These are phyloP conservation scores for Malassezia furfur DNA, from an alignment of 1,284 basidiomycete species.

Conservation along the genomic window DNA sequence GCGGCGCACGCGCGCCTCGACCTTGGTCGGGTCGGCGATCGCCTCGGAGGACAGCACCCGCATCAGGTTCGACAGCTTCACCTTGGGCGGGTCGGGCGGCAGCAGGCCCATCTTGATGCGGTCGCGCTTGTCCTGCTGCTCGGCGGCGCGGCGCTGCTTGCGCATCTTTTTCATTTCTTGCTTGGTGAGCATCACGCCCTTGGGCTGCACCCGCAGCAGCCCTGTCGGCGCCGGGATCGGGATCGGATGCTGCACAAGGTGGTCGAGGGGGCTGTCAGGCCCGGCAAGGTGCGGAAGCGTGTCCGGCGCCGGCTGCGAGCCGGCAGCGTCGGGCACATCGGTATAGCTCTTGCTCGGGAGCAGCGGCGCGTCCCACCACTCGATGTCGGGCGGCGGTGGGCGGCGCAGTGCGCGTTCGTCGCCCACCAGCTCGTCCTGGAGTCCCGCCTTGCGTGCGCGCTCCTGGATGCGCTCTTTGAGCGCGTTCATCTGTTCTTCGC, in stretches of 20 bases:
- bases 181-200: slow-evolving; percentile 42
- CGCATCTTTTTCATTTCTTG: slow-evolving; percentile 95
- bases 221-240: slow-evolving; percentile 84
- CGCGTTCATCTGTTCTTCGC: slow-evolving; percentile 66
- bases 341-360: slow-evolving; percentile 70
- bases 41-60: slow-evolving; percentile 93
- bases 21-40: slow-evolving; percentile 89
- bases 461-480: slow-evolving; percentile 87
- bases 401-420: slow-evolving; percentile 64
- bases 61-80: slow-evolving; percentile 92
- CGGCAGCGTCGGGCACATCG: slow-evolving; percentile 55
- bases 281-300: slow-evolving; percentile 39
- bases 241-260: slow-evolving; percentile 93
- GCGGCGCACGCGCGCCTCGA: slow-evolving; percentile 83
- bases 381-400: slow-evolving; percentile 72
- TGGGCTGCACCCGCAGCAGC: slow-evolving; percentile 61
- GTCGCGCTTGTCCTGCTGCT: slow-evolving; percentile 88
- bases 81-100: slow-evolving; percentile 91
- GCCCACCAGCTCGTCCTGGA: slow-evolving; percentile 81
- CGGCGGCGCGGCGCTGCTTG: slow-evolving; percentile 73
- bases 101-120: slow-evolving; percentile 89
- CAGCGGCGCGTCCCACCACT: slow-evolving; percentile 96
- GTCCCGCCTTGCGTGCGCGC: slow-evolving; percentile 77
- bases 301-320: slow-evolving; percentile 48
- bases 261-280: slow-evolving; percentile 67